phyloP scores from a whole-genome alignment of 2,329 filamentous ascomycete genomes.

The Clarireedia homoeocarpa region DNA sequence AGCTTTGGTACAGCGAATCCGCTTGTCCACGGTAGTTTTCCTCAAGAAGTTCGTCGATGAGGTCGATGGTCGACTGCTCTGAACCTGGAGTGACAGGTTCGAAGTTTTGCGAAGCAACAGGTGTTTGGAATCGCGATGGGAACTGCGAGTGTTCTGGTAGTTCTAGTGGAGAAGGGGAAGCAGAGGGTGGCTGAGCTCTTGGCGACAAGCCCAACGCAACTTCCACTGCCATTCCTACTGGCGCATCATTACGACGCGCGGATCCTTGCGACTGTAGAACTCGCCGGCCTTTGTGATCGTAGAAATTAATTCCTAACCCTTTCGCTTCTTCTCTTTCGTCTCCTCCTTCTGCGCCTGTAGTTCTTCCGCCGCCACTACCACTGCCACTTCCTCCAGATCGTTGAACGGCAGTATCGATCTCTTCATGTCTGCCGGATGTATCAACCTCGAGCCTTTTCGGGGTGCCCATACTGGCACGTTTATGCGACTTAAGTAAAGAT shows the following conservation, averaged over 20 bases:
- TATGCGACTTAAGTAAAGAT: background rate
- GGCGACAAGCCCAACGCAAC: background rate
- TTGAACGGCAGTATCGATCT: background rate
- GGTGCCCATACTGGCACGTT: background rate
- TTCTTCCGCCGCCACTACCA: too few species aligned
- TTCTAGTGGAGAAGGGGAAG: background rate
- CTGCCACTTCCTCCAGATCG: background rate
- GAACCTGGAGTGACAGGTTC: background rate
- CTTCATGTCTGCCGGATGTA: background rate
- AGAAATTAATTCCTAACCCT: conserved; percentile 15
- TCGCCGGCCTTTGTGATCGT: conserved; percentile 8
- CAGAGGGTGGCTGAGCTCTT: background rate
- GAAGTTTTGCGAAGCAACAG: background rate
- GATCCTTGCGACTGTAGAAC: background rate
- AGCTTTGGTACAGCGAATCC: conserved; percentile 15
- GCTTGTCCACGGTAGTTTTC: conserved; percentile 21
- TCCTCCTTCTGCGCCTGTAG: too few species aligned
- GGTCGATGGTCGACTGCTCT: background rate
- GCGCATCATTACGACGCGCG: background rate
- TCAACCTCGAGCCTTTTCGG: background rate
- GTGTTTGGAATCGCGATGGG: background rate
- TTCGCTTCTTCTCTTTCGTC: background rate
- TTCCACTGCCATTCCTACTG: background rate
- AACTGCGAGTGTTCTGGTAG: too few species aligned
- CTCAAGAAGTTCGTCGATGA: conserved; percentile 22